Evolutionary conservation across 225 moss, liverwort and hornwort species (phyloP), one percentile per base, ranked within the genome.

Genomic region (Straminergon stramineum): DNA sequence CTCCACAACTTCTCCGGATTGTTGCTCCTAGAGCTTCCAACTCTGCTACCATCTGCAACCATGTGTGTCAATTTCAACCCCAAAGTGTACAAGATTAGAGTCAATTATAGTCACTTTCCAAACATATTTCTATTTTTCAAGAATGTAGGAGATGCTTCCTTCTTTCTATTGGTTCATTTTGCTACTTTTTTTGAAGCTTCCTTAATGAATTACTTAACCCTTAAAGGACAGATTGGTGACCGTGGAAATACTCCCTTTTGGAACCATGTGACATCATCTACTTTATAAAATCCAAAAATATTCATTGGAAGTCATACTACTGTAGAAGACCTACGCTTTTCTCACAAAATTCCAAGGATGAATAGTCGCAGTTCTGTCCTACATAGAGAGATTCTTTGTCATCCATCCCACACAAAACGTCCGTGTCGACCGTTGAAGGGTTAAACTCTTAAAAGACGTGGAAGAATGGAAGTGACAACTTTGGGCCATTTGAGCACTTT

Each of bases 41-140:
- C 26, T 96, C 96, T 12, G 90, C 94, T n/a, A 93, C 75, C 69
- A 97, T 88, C 98, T 98, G 92, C 88, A 75, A 85, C 78, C 71
- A 81, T 17, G 30, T 56, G 58, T n/a, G 58, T 51, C 75, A 66
- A 8, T 37, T 41, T 66, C 52, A 43, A 39, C 31, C 35, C 39
- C 5, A 22, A 71, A 32, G 11, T 30, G 20, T 7, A 6, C 21
- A 70, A 69, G 39, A 28, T 28, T 55, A 31, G 62, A 63, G n/a
- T n/a, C 63, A 51, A 86, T 37, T 45, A 17, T 9, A 18, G 71
- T 16, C n/a, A 79, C 11, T 17, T 6, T n/a, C 57, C 57, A 56
- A 56, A 56, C 37, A 79, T 39, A 65, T 15, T n/a, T n/a, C 52
- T 35, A n/a, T 15, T 64, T 22, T 77, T 65, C 15, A 51, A 76